Percentiles rank a stretch among this genome's conserved stretches.
These are phyloP conservation scores for Cystobasidiaceae sp. DNA, from an alignment of 1,284 basidiomycete species.

Conservation along the genomic window DNA sequence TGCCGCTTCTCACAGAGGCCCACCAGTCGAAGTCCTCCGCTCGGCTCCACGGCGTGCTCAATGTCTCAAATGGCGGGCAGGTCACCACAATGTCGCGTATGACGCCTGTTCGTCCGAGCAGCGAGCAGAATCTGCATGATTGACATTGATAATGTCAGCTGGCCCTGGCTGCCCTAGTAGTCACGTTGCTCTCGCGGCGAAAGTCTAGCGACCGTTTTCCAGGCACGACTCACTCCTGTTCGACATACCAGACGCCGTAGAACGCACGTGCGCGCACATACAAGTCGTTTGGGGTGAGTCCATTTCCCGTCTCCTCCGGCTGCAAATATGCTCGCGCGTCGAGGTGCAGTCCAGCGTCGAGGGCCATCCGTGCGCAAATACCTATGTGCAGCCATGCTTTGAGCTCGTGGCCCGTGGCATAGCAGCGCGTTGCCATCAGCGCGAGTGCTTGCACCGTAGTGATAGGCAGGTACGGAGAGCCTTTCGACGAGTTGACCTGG, in stretches of 20 bases:
- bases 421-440: background rate
- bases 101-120: background rate
- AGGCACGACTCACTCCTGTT: background rate
- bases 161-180: background rate
- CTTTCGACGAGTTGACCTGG: background rate
- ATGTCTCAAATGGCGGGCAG: background rate
- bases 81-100: background rate
- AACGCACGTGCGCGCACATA: background rate
- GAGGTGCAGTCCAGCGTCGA: background rate
- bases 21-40: background rate
- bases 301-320: background rate
- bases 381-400: constrained; percentile 4
- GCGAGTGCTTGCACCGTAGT: background rate
- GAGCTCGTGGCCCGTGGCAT: background rate
- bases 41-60: background rate
- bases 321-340: background rate
- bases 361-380: background rate
- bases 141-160: background rate
- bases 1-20: background rate
- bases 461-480: background rate
- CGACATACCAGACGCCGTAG: background rate
- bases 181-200: background rate
- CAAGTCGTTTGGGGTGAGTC: background rate
- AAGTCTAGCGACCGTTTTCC: too few relatives aligned
- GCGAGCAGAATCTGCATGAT: background rate